These are phyloP conservation scores for Hypsizygus ulmarius DNA, from an alignment of 1,284 basidiomycete species.

Conservation along the genomic window DNA sequence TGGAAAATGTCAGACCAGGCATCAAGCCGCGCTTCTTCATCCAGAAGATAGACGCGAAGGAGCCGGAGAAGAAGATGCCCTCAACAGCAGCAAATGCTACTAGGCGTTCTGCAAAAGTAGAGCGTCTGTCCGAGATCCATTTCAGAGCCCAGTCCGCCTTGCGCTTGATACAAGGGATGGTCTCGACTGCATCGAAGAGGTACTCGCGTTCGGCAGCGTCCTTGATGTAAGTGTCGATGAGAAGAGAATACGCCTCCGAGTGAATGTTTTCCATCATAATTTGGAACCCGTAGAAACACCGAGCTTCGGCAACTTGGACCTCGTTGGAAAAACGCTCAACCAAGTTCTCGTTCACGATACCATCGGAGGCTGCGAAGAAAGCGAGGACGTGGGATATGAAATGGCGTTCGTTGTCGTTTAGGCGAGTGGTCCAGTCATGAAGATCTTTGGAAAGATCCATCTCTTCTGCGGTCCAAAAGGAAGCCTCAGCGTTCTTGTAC, in stretches of 20 bases:
- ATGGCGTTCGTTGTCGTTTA: slow-evolving; percentile 93
- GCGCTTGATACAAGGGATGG: slow-evolving; percentile 87
- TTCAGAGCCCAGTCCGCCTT: slow-evolving; percentile 94
- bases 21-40: slow-evolving; percentile 98
- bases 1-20: slow-evolving; percentile 97
- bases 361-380: slow-evolving; percentile 96
- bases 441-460: slow-evolving; percentile 95
- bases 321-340: slow-evolving; percentile 94
- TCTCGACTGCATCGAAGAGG: slow-evolving; percentile 94
- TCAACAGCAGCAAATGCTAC: slow-evolving; percentile 98
- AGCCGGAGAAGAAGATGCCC: slow-evolving; percentile 97
- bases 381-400: slow-evolving; percentile 97
- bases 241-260: slow-evolving; percentile 96
- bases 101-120: slow-evolving; percentile 89
- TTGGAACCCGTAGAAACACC: slow-evolving; percentile 99
- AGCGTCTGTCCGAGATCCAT: slow-evolving; percentile 87
- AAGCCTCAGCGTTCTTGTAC: slow-evolving; percentile 92
- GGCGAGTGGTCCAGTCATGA: slow-evolving; percentile 90
- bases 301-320: slow-evolving; percentile 93
- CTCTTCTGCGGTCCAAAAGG: slow-evolving; percentile 98
- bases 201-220: slow-evolving; percentile 81
- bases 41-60: slow-evolving; percentile 97
- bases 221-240: slow-evolving; percentile 98
- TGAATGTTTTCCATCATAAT: slow-evolving; percentile 99
- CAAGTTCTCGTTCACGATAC: slow-evolving; percentile 98